Conservation (phyloP, 371 early-diverging fungal genomes). For the Umbelopsis sp. region DNA sequence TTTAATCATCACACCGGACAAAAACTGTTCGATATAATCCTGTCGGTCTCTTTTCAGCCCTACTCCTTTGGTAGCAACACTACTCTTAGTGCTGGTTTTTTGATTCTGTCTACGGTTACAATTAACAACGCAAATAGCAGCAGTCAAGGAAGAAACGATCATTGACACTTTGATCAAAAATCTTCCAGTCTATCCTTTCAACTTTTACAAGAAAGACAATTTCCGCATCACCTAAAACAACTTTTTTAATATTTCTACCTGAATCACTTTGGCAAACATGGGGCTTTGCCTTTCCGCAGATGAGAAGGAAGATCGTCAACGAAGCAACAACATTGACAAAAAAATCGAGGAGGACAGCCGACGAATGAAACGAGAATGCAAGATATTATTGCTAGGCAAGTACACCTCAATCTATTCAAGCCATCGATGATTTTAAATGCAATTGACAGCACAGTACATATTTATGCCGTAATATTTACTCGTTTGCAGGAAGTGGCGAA, state of each 20-base stretch:
- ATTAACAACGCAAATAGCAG: neutral
- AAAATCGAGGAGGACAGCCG: conserved; percentile 62
- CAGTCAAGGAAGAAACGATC: neutral
- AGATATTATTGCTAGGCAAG: conserved; percentile 74
- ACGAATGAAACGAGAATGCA: conserved; percentile 67
- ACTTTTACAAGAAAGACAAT: neutral
- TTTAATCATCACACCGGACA: neutral
- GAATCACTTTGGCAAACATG: conserved; percentile 37
- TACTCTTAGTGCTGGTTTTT: neutral
- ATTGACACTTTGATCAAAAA: too few species aligned
- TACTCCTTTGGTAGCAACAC: neutral
- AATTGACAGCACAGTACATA: neutral
- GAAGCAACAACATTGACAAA: conserved; percentile 65
- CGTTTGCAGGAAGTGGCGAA: conserved; percentile 79
- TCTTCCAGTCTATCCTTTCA: too few species aligned
- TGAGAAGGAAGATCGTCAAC: conserved; percentile 58
- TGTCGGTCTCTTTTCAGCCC: neutral
- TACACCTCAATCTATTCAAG: neutral
- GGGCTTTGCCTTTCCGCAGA: conserved; percentile 71
- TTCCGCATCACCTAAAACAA: neutral
- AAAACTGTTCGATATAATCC: neutral
- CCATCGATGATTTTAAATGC: neutral
- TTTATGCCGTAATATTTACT: neutral
- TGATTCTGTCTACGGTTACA: neutral
- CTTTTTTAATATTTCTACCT: neutral